Percentiles rank a stretch among this genome's conserved stretches.
Evolutionary conservation across 768 basidiomycete species (phyloP).

Genomic region (Inosperma sp.): DNA sequence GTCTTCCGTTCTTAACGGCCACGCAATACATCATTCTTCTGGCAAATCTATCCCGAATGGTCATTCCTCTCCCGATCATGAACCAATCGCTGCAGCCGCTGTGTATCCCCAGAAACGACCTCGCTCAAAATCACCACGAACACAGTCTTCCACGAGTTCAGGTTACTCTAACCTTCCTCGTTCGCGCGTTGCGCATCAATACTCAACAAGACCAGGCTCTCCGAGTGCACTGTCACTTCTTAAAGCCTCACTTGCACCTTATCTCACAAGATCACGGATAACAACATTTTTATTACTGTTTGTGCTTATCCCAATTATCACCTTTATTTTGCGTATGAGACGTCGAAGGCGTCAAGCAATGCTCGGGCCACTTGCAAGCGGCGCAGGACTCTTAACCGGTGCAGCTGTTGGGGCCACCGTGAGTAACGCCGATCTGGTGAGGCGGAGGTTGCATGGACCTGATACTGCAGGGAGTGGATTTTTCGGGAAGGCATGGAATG

Average conservation of each 20-base stretch:
- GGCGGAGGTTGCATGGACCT: slow-evolving; percentile 47
- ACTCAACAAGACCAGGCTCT: slow-evolving; percentile 14
- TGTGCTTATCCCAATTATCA: slow-evolving; percentile 42
- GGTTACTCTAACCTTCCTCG: slow-evolving; percentile 23
- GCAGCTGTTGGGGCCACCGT: slow-evolving; percentile 16
- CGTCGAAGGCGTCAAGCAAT: slow-evolving; percentile 34
- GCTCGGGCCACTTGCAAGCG: slow-evolving; percentile 14
- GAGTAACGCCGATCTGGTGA: slow-evolving; percentile 53
- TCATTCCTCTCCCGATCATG: slow-evolving; percentile 4
- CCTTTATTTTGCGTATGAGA: slow-evolving; percentile 49
- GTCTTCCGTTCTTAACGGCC: slow-evolving; percentile 38
- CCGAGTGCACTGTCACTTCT: slow-evolving; percentile 41
- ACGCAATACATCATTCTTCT: slow-evolving; percentile 21
- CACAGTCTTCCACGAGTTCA: slow-evolving; percentile 23
- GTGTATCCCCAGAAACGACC: slow-evolving; percentile 14
- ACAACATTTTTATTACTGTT: slow-evolving; percentile 47
- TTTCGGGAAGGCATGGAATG: slow-evolving; percentile 44
- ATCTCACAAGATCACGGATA: slow-evolving; percentile 45
- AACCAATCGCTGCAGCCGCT: background rate
- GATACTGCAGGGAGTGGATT: slow-evolving; percentile 36
- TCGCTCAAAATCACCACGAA: slow-evolving; percentile 26
- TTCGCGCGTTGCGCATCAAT: slow-evolving; percentile 18
- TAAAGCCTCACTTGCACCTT: slow-evolving; percentile 44
- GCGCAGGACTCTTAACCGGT: slow-evolving; percentile 14
- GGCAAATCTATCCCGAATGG: slow-evolving; percentile 11